These are phyloP conservation scores for Cephaloascus albidus DNA, from an alignment of 805 yeast genomes.

Conservation along the genomic window DNA sequence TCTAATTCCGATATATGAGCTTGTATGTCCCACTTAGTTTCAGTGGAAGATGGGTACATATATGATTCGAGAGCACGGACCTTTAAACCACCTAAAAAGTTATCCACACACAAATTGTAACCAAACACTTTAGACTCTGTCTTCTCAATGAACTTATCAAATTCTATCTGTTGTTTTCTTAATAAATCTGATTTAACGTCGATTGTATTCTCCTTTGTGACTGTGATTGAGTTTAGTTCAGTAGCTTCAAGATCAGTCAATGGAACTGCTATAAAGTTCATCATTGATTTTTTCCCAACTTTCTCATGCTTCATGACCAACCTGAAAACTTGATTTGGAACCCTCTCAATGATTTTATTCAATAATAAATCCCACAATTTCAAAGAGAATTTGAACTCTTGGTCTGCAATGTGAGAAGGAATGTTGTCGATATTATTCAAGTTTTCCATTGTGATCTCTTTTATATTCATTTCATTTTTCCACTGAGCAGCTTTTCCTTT, in stretches of 20 bases:
- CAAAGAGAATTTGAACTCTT: constrained; percentile 57
- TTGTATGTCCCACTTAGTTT: background rate
- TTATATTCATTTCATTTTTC: constrained; percentile 1
- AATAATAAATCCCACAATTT: constrained; percentile 39
- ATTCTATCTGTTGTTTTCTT: no score
- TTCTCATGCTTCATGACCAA: constrained; percentile 13
- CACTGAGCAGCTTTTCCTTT: constrained; percentile 1
- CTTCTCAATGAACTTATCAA: no score
- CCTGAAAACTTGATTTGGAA: constrained; percentile 24
- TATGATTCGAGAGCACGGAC: background rate
- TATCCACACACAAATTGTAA: background rate
- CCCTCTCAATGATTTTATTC: constrained; percentile 20
- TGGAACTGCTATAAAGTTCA: background rate
- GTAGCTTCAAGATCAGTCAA: background rate
- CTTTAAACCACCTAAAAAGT: background rate
- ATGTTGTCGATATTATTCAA: constrained; percentile 4
- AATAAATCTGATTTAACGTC: no score
- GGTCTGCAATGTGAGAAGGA: constrained; percentile 48
- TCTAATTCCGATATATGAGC: no score
- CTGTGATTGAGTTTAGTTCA: background rate
- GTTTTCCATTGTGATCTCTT: constrained; percentile 1
- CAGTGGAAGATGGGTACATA: background rate
- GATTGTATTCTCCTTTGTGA: background rate
- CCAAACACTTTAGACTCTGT: background rate
- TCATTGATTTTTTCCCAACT: constrained; percentile 7